These are phyloP conservation scores for Castanea sativa DNA, from an alignment of 306 rosid species.

Conservation along the genomic window DNA sequence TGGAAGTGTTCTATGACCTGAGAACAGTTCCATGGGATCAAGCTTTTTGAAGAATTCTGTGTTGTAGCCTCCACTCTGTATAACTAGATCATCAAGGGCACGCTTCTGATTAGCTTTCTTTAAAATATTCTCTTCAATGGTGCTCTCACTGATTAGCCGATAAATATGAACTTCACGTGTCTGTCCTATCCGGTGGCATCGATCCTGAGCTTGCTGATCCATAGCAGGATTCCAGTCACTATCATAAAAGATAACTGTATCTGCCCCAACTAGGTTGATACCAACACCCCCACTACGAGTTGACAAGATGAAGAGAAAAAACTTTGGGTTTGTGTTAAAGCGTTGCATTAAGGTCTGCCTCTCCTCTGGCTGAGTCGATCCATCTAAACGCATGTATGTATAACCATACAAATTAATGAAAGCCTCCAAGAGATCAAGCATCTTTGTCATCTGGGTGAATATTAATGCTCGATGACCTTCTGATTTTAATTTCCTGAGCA, in stretches of 20 bases:
- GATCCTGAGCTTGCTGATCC: constrained; percentile 99
- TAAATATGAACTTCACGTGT: constrained; percentile 97
- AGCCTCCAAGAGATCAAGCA: constrained; percentile 95
- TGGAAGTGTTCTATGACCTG: constrained; percentile 70
- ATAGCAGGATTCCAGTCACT: constrained; percentile 99
- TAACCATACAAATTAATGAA: constrained; percentile 96
- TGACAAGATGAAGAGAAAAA: constrained; percentile 89
- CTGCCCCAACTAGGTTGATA: constrained; percentile 96
- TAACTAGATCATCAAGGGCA: constrained; percentile 92
- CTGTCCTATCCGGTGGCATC: constrained; percentile 99
- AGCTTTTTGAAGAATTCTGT: constrained; percentile 96
- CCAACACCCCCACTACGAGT: constrained; percentile 99
- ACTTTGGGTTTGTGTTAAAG: constrained; percentile 91
- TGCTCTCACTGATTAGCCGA: constrained; percentile 90
- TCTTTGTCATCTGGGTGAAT: constrained; percentile 98
- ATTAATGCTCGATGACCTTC: constrained; percentile 94
- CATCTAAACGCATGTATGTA: constrained; percentile 97
- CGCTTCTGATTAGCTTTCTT: constrained; percentile 99
- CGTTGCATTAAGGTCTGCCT: constrained; percentile 98
- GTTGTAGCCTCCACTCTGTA: constrained; percentile 97
- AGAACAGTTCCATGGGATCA: constrained; percentile 94
- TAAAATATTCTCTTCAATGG: constrained; percentile 94
- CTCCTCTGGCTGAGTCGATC: constrained; percentile 95
- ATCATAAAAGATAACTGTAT: constrained; percentile 95
- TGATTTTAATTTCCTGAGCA: constrained; percentile 82